Evolutionary conservation across 1,139 yeast species (phyloP), one percentile per base, ranked within the genome.

Genomic region (Debaryomyces sp.): DNA sequence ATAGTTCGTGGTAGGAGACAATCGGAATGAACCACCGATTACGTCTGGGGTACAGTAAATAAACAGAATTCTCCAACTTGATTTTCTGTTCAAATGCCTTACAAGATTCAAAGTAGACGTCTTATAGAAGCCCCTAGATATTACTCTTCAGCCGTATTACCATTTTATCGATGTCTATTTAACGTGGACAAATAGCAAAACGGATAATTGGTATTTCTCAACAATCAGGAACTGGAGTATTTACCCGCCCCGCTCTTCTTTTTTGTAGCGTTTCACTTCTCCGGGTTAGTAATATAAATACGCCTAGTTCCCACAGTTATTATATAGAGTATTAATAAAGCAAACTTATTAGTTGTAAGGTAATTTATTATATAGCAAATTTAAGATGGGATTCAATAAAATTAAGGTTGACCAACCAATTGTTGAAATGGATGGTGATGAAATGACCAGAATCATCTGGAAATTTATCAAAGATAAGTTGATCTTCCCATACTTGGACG

Each of bases 361-460:
- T 35, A 41, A 17, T 30, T 17, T 30, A 29, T 18, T 21, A 37
- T n/a, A 38, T 38, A 27, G 13, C 5, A 38, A 9, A 41, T 24
- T 24, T 17, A 48, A 45, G 30, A 51, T 51, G 54, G 52, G 47
- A 42, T 33, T 48, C 32, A 41, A 55, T 26, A 92, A 91, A 68
- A 86, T 92, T 70, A 80, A 83, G 61, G 97, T 92, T 52, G 81
- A 83, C 68, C 87, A 82, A 63, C 98, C 98, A 63, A 78, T 92
- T 59, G 98, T 92, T 57, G 98, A 92, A 68, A 80, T 92, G 81
- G 98, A 92, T 63, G 98, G 98, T 60, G 98, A 92, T 69, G 98
- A 92, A 72, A 89, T 84, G 94, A 90, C 96, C 64, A 81, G 96
- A 67, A 89, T 90, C 65, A 90, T 90, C 73, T 90, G 97, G 97